Base-by-base conservation (phyloP, 495 filamentous ascomycete species). In the Podospora sp. region DNA sequence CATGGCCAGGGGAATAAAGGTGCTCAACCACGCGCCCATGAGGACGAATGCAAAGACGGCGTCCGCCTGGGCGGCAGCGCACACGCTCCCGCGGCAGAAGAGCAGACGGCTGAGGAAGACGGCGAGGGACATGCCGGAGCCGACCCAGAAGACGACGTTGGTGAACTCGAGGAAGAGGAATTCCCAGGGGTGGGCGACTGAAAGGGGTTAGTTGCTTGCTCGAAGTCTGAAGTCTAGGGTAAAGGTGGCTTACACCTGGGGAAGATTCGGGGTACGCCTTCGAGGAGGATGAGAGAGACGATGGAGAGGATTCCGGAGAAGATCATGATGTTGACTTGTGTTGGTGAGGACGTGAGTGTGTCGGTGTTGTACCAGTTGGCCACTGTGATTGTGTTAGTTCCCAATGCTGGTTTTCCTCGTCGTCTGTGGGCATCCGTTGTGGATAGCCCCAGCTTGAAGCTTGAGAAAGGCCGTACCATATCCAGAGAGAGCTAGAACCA, bases 71-170 rank as follows among this genome's bases (percentile, higher is more conserved):
- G 82, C 83, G 7, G 80, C 76, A 20, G 72, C 73, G 75, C 84
- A 86, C 6, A 84, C 82, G 53, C 71, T 74, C 46, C 83, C 84
- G 22, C 79, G 77, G 77, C 84, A 86, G 77, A 83, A 84, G 71
- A 80, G 75, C 27, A 85, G 76, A 49, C 84, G 74, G 60, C 81
- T 80, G 56, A 94, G 77, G 76, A 88, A 89, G 6, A 87, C 87
- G 6, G 86, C 84, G 22, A 93, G 79, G 0, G 91, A 90, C 72
- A 93, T 83, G 75, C 90, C 93, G 36, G 91, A 91, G 0, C 87
- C 83, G 78, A 97, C 90, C 90, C 90, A 94, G 82, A 95, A 92
- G 62, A 94, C 77, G 76, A 86, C 85, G 61, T 92, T 94, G 52
- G 88, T 60, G 49, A 78, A 71, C 72, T 94, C 91, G 60, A 91